Evolutionary conservation across 805 yeast genomes (phyloP), one percentile per base, ranked within the genome.

Genomic region (Cyberlindnera xylosilytica): DNA sequence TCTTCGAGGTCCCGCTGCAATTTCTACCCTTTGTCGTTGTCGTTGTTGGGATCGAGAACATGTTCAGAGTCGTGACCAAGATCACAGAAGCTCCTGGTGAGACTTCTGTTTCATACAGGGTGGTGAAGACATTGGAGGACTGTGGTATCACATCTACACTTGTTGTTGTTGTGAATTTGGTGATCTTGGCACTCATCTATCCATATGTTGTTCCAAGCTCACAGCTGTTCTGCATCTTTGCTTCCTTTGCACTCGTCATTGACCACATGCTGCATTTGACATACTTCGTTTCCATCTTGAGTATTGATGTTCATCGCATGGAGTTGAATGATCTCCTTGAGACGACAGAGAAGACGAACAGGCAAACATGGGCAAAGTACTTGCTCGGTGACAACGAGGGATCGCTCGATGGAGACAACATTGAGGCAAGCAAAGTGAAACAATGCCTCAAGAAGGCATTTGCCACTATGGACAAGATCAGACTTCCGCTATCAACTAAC

Each of bases 211-310:
- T 60, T 20, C 58, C 62, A 3, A 56, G 58, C 38, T 63, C 71
- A 6, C 58, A 61, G 37, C 66, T 70, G 39, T 68, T 69, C 34
- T 72, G 78, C 41, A 49, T 70, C 10, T 78, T 78, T 52, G 61
- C 76, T 1, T 51, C 71, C 1, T 39, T 73, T 22, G 72, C 81
- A 0, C 51, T 84, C n/a, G 22, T 76, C 1, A 60, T 81, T 30
- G 87, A 83, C 49, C 83, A 78, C 54, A 43, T 73, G 5, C 63
- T 87, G 29, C 87, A 81, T 50, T 56, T 79, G 37, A 76, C 90
- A 1, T 86, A 70, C 58, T 75, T 85, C 45, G 66, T 80, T 1
- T 79, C 88, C 0, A 77, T 85, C 1, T 63, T 86, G 23, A 71
- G 83, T 15, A 74, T 87, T 29, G 95, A 87, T 62, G 63, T 81